Conservation (phyloP, 768 basidiomycete genomes). For the Naganishia onofrii region DNA sequence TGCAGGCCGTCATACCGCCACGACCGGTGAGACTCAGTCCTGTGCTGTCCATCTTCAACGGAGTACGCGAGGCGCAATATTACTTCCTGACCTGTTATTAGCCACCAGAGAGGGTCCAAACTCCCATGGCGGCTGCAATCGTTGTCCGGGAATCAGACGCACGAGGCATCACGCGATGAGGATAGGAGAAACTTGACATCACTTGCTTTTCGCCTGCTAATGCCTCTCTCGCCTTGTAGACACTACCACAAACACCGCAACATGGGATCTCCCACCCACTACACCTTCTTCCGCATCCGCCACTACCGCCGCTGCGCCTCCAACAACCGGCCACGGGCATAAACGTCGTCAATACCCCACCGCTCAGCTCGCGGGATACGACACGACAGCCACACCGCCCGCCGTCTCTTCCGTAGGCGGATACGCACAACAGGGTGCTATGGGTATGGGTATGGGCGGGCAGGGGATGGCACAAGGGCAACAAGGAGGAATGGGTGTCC, state of each 20-base stretch:
- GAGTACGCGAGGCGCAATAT: too few relatives aligned
- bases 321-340: slow-evolving; percentile 54
- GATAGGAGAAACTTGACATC: too few relatives aligned
- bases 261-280: slow-evolving; percentile 74
- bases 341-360: slow-evolving; percentile 78
- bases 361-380: slow-evolving; percentile 62
- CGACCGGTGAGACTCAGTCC: too few relatives aligned
- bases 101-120: too few relatives aligned
- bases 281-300: slow-evolving; percentile 53
- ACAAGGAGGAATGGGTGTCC: slow-evolving; percentile 27
- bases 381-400: slow-evolving; percentile 36
- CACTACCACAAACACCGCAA: slow-evolving; percentile 67
- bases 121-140: too few relatives aligned
- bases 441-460: slow-evolving; percentile 56
- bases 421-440: slow-evolving; percentile 53
- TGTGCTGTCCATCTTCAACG: too few relatives aligned
- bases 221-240: slow-evolving; percentile 57
- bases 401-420: slow-evolving; percentile 42
- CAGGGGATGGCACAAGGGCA: slow-evolving; percentile 35
- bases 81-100: too few relatives aligned
- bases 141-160: too few relatives aligned
- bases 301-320: slow-evolving; percentile 54
- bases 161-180: too few relatives aligned
- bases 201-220: background rate
- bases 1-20: too few relatives aligned